phyloP scores from a whole-genome alignment of 768 basidiomycete genomes.

The Steccherinum ochraceum region DNA sequence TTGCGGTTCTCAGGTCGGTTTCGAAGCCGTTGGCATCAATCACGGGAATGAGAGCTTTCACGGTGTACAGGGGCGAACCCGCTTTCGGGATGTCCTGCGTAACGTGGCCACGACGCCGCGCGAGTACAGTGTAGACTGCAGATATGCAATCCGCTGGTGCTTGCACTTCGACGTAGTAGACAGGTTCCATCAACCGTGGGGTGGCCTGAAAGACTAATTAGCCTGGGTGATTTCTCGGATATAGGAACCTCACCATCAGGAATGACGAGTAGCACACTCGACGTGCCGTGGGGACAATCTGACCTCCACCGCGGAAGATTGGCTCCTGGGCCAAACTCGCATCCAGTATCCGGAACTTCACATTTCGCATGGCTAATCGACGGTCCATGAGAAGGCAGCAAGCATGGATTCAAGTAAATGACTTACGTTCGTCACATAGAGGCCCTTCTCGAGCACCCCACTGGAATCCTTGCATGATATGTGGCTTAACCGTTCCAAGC shows the following conservation, averaged over 20 bases:
- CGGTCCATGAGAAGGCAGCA: slow-evolving; percentile 1
- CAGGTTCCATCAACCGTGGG: slow-evolving; percentile 92
- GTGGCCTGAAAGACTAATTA: slow-evolving; percentile 56
- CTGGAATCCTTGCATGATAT: slow-evolving; percentile 98
- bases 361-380: slow-evolving; percentile 86
- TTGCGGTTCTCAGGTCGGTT: slow-evolving; percentile 94
- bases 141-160: slow-evolving; percentile 98
- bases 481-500: slow-evolving; percentile 83
- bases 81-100: slow-evolving; percentile 98
- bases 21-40: slow-evolving; percentile 99
- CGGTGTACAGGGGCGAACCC: slow-evolving; percentile 95
- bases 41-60: slow-evolving; percentile 96
- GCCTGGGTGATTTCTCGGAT: not conserved
- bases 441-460: slow-evolving; percentile 99
- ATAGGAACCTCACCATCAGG: slow-evolving; percentile 69
- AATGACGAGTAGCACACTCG: slow-evolving; percentile 99
- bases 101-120: slow-evolving; percentile 98
- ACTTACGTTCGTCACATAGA: slow-evolving; percentile 96
- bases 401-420: slow-evolving; percentile 3
- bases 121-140: slow-evolving; percentile 96
- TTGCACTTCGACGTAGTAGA: slow-evolving; percentile 99
- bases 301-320: slow-evolving; percentile 96
- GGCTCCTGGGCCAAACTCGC: slow-evolving; percentile 90
- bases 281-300: slow-evolving; percentile 98
- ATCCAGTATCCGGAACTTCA: slow-evolving; percentile 95